A percentile compares a stretch with the other conserved stretches of the same genome.
Conservation (phyloP, 2,329 filamentous ascomycete genomes). For the Arthrobotrys iridis region DNA sequence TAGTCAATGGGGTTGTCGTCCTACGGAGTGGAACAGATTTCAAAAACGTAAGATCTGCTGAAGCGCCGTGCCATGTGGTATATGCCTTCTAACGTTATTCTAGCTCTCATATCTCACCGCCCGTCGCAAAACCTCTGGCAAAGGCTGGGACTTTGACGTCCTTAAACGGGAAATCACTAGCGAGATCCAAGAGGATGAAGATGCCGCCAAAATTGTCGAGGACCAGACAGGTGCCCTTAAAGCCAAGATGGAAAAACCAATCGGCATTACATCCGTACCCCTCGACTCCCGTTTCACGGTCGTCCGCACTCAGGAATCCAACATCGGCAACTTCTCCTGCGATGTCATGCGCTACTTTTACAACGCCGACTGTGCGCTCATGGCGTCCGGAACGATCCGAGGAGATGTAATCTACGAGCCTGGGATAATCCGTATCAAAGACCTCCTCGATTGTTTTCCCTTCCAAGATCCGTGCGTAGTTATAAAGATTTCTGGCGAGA, state of each 20-base stretch:
- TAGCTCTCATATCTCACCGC: slow-evolving; percentile 89
- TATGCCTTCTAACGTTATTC: neutral
- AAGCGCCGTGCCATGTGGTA: neutral
- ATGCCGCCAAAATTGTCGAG: slow-evolving; percentile 71
- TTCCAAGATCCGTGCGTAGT: slow-evolving; percentile 91
- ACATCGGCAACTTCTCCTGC: slow-evolving; percentile 89
- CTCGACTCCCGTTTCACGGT: slow-evolving; percentile 88
- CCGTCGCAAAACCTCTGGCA: slow-evolving; percentile 66
- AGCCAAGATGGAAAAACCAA: slow-evolving; percentile 79
- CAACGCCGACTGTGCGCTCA: slow-evolving; percentile 80
- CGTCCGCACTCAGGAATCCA: slow-evolving; percentile 79
- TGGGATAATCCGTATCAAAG: slow-evolving; percentile 78
- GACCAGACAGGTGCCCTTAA: slow-evolving; percentile 78
- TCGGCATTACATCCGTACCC: slow-evolving; percentile 83
- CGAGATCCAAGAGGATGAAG: slow-evolving; percentile 67
- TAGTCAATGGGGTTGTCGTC: slow-evolving; percentile 82
- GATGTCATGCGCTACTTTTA: slow-evolving; percentile 90
- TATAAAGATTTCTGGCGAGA: slow-evolving; percentile 75
- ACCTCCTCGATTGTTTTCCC: slow-evolving; percentile 88
- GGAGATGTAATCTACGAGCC: slow-evolving; percentile 90
- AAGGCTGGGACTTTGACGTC: slow-evolving; percentile 81
- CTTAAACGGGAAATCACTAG: slow-evolving; percentile 73
- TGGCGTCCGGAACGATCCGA: slow-evolving; percentile 85
- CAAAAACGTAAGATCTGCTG: slow-evolving; percentile 65
- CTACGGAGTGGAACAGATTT: slow-evolving; percentile 91